phyloP scores from a whole-genome alignment of 129 eudicot genomes.

The Pittosporum tobira region DNA sequence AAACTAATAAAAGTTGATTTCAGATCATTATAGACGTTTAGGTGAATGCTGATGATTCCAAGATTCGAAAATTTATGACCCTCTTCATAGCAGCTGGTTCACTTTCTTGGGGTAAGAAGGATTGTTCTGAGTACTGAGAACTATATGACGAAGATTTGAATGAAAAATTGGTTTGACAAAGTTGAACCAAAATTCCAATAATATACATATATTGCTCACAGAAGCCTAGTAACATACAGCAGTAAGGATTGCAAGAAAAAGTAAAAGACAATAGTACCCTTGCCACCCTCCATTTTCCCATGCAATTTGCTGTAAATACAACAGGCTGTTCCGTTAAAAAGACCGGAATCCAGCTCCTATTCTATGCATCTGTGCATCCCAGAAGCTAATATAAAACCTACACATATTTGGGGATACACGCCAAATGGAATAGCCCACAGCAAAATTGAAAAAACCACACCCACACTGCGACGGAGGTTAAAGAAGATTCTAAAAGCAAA shows the following conservation, averaged over 20 bases:
- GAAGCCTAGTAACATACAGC: neutral
- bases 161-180: too few relatives aligned
- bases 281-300: neutral
- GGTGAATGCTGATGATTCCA: too few relatives aligned
- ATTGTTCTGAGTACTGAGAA: too few relatives aligned
- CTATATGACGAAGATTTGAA: too few relatives aligned
- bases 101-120: too few relatives aligned
- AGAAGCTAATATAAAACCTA: constrained; percentile 25
- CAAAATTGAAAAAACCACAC: constrained; percentile 27
- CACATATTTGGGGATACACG: constrained; percentile 40
- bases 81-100: too few relatives aligned
- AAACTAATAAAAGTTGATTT: too few relatives aligned
- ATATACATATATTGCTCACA: neutral
- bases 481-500: constrained; percentile 13
- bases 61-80: too few relatives aligned
- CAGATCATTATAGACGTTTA: too few relatives aligned
- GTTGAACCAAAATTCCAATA: neutral
- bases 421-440: constrained; percentile 15
- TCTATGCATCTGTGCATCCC: constrained; percentile 21
- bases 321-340: constrained; percentile 44
- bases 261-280: constrained; percentile 9
- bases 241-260: neutral
- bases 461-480: constrained; percentile 8
- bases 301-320: constrained; percentile 16
- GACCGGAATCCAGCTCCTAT: constrained; percentile 42